Conservation (phyloP, 1,284 basidiomycete species). For the Rhodotorula sp. region DNA sequence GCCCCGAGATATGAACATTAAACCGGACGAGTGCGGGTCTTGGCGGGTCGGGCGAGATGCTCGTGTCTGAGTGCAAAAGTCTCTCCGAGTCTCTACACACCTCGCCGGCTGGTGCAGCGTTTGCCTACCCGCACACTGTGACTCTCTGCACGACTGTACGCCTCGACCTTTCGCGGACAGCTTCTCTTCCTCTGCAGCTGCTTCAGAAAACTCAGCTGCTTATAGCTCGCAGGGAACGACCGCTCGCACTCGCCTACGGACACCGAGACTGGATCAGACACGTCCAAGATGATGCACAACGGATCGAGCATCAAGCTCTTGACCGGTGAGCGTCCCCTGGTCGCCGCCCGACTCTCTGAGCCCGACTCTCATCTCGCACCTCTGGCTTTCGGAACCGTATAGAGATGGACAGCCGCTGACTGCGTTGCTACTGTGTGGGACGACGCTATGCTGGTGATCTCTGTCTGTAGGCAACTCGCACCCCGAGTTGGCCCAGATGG, state of each 20-base stretch:
- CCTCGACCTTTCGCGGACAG: background rate
- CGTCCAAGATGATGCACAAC: constrained; percentile 57
- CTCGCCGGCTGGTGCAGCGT: too few relatives aligned
- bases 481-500: constrained; percentile 89
- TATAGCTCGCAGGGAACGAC: background rate
- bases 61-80: too few relatives aligned
- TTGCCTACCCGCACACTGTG: too few relatives aligned
- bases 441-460: background rate
- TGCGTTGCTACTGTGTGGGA: background rate
- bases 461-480: constrained; percentile 82
- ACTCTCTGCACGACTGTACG: too few relatives aligned
- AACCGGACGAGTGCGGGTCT: too few relatives aligned
- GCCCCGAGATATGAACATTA: background rate
- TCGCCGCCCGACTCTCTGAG: background rate
- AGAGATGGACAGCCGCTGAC: too few relatives aligned
- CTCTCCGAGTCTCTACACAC: too few relatives aligned
- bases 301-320: constrained; percentile 92
- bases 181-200: background rate
- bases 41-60: too few relatives aligned
- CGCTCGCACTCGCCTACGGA: background rate
- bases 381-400: too few relatives aligned
- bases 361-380: background rate
- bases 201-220: background rate
- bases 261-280: background rate
- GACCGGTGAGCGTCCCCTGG: constrained; percentile 62